Percentiles rank a stretch among this genome's conserved stretches.
These are phyloP conservation scores for Willaertia magna DNA, from an alignment of 208 protist species.

Conservation along the genomic window DNA sequence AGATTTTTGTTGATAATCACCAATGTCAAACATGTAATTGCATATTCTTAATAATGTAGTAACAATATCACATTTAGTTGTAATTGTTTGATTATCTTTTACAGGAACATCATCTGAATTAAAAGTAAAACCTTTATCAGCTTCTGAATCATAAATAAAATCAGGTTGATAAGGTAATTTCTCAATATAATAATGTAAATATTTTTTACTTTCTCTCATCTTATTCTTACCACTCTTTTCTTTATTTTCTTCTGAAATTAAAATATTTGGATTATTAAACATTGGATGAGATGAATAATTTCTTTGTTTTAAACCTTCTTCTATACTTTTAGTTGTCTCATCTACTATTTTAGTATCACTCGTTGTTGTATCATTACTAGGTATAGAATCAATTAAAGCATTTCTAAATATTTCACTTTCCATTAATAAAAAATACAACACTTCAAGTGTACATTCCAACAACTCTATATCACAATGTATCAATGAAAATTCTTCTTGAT, in stretches of 20 bases:
- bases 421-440: neutral
- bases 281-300: neutral
- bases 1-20: too few species aligned
- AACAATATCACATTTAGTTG: too few species aligned
- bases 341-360: neutral
- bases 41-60: too few species aligned
- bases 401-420: neutral
- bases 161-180: neutral
- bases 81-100: too few species aligned
- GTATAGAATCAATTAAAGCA: neutral
- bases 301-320: neutral
- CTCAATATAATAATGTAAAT: neutral
- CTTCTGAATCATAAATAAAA: neutral
- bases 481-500: too few species aligned
- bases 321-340: neutral
- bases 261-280: neutral
- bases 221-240: neutral
- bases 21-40: too few species aligned
- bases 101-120: neutral
- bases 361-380: too few species aligned
- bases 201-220: neutral
- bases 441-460: neutral
- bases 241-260: neutral
- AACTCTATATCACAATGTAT: neutral
- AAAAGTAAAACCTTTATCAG: neutral